phyloP scores from a whole-genome alignment of 805 yeast genomes.

The Candida cerambycidarum region DNA sequence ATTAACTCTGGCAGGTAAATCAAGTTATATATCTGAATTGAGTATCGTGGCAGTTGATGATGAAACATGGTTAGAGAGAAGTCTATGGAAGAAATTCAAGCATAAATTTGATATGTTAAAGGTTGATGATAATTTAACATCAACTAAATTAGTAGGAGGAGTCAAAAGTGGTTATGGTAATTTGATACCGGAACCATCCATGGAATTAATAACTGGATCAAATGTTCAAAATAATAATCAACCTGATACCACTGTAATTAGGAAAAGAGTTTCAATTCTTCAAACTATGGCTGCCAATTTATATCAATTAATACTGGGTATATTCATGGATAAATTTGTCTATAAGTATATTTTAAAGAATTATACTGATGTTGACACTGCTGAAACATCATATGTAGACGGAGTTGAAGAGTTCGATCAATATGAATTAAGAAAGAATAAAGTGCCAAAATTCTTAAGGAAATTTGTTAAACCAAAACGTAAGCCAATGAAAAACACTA shows the following conservation, averaged over 20 bases:
- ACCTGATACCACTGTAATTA: constrained; percentile 18
- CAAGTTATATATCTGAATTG: constrained; percentile 63
- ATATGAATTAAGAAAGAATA: constrained; percentile 18
- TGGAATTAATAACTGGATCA: constrained; percentile 22
- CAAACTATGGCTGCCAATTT: constrained; percentile 21
- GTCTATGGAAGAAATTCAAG: constrained; percentile 20
- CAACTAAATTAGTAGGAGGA: constrained; percentile 9
- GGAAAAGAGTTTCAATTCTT: constrained; percentile 20
- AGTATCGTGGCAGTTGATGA: constrained; percentile 47
- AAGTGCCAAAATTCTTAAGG: constrained; percentile 29
- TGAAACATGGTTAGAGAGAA: constrained; percentile 56
- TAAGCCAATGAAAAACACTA: constrained; percentile 10
- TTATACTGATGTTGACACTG: background rate
- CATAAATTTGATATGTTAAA: constrained; percentile 9
- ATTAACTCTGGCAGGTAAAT: constrained; percentile 64
- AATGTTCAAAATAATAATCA: background rate
- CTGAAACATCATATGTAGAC: constrained; percentile 6
- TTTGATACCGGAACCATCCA: constrained; percentile 28
- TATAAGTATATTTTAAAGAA: constrained; percentile 4
- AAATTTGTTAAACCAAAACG: constrained; percentile 25
- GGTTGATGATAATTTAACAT: constrained; percentile 1
- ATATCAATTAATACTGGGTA: constrained; percentile 22
- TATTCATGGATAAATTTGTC: constrained; percentile 17
- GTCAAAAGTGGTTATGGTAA: constrained; percentile 25
- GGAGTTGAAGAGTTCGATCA: constrained; percentile 18